phyloP scores from a whole-genome alignment of 768 basidiomycete species.

The Psilocybe azurescens region DNA sequence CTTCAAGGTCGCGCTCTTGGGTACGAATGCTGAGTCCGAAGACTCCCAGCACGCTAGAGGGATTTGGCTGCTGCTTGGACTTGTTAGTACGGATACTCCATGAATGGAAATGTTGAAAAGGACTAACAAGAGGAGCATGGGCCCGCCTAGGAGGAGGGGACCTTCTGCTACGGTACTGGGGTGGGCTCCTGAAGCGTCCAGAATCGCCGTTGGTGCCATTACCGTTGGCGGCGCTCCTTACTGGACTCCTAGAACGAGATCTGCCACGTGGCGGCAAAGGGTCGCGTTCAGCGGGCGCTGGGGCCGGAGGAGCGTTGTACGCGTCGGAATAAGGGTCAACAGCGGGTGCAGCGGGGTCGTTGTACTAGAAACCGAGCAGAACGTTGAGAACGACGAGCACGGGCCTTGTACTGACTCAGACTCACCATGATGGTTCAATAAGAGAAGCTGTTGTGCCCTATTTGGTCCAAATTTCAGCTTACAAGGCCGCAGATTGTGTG shows the following conservation, averaged over 20 bases:
- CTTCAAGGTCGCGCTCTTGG: constrained; percentile 90
- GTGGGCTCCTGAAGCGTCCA: constrained; percentile 54
- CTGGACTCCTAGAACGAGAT: constrained; percentile 77
- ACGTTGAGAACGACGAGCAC: constrained; percentile 20
- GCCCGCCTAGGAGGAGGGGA: constrained; percentile 67
- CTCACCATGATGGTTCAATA: constrained; percentile 77
- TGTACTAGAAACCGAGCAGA: constrained; percentile 55
- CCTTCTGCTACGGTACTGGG: constrained; percentile 50
- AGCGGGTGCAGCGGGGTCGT: constrained; percentile 57
- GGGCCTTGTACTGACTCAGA: constrained; percentile 22
- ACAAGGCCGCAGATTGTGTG: constrained; percentile 7
- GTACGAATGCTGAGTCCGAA: constrained; percentile 98
- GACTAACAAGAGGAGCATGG: constrained; percentile 77
- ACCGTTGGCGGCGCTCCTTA: constrained; percentile 46
- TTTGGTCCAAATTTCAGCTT: constrained; percentile 34
- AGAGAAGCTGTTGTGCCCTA: constrained; percentile 49
- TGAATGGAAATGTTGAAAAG: constrained; percentile 16
- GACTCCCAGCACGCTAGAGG: constrained; percentile 91
- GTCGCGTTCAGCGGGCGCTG: constrained; percentile 61
- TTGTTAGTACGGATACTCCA: constrained; percentile 36
- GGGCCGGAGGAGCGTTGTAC: constrained; percentile 68
- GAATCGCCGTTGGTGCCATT: constrained; percentile 51
- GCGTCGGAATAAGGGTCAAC: constrained; percentile 86
- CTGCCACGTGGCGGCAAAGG: constrained; percentile 63
- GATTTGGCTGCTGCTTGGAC: constrained; percentile 79